Base-by-base conservation (phyloP, 2,329 filamentous ascomycete species). In the Arachnomyces sp. region DNA sequence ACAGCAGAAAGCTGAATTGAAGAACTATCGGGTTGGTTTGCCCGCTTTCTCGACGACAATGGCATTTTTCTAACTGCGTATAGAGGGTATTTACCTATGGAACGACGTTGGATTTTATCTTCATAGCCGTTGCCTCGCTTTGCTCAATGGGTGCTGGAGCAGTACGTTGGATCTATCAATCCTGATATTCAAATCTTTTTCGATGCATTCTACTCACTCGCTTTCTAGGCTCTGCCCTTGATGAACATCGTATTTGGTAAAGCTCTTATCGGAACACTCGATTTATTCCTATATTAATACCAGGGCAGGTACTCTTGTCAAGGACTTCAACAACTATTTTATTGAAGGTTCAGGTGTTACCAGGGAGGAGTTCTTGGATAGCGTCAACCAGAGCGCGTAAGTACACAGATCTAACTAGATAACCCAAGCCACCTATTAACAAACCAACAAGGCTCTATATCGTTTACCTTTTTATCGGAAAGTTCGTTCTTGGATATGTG, bases 181-280 rank as follows among this genome's bases (percentile, higher is more conserved):
- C n/a, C n/a, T n/a, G n/a, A 15, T 1, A 31, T 5, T n/a, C 15
- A 9, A 33, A 6, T 13, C 25, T 17, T 32, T n/a, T n/a, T 11
- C 7, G 25, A 20, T 13, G 11, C 14, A 11, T 11, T 18, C n/a
- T 13, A 16, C 16, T 11, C 3, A 11, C 28, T 16, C 18, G 3
- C 11, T 2, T 15, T n/a, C 7, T 17, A 44, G 28, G 34, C 34
- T 7, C 34, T 43, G 5, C 75, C 74, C 0, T 49, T 78, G 28
- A 78, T 81, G 73, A 74, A 77, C 29, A 61, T 80, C 30, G 63
- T 79, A 5, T 76, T 79, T 53, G 75, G 75, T 48, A 17, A 18
- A 41, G 46, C n/a, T 18, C 31, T 25, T 25, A n/a, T n/a, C n/a
- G 20, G 9, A 5, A 25, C 9, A 25, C 20, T 25, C 20, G 5